A percentile compares a stretch with the other conserved stretches of the same genome.
These are phyloP conservation scores for Teratosphaeria destructans DNA, from an alignment of 2,329 filamentous ascomycete genomes.

Conservation along the genomic window DNA sequence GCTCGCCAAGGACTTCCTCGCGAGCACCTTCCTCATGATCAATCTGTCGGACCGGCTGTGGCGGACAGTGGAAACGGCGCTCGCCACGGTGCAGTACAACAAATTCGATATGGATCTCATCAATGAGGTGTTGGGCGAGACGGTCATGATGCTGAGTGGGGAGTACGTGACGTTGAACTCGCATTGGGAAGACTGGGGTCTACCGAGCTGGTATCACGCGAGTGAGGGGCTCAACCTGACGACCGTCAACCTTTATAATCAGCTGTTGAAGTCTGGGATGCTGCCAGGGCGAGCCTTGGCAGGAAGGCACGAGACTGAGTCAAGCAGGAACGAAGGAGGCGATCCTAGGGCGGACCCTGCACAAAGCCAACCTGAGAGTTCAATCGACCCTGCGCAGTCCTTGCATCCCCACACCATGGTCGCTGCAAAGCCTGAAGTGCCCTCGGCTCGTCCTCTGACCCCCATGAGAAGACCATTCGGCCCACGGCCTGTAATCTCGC, in stretches of 20 bases:
- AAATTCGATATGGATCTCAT: constrained; percentile 24
- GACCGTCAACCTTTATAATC: constrained; percentile 9
- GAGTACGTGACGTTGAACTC: constrained; percentile 18
- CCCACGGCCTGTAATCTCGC: background rate
- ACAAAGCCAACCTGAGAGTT: background rate
- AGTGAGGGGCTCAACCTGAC: constrained; percentile 7
- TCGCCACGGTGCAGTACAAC: constrained; percentile 9
- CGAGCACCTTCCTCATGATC: constrained; percentile 21
- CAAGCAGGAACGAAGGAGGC: background rate
- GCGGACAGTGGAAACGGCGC: constrained; percentile 11
- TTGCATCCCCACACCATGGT: background rate
- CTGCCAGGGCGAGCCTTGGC: background rate
- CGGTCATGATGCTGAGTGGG: constrained; percentile 20
- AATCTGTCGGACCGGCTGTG: constrained; percentile 17
- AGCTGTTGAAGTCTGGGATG: background rate
- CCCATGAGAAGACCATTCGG: background rate
- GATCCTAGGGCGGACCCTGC: background rate
- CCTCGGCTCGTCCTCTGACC: background rate
- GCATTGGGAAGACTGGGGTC: constrained; percentile 24
- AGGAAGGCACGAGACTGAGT: background rate
- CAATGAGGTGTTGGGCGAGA: constrained; percentile 19
- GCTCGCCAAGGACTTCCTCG: constrained; percentile 18
- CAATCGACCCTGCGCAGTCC: background rate
- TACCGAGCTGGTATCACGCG: constrained; percentile 19
- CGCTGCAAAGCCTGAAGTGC: background rate